Base-by-base conservation (phyloP, 2,329 filamentous ascomycete species). In the Fusarium vanettenii region DNA sequence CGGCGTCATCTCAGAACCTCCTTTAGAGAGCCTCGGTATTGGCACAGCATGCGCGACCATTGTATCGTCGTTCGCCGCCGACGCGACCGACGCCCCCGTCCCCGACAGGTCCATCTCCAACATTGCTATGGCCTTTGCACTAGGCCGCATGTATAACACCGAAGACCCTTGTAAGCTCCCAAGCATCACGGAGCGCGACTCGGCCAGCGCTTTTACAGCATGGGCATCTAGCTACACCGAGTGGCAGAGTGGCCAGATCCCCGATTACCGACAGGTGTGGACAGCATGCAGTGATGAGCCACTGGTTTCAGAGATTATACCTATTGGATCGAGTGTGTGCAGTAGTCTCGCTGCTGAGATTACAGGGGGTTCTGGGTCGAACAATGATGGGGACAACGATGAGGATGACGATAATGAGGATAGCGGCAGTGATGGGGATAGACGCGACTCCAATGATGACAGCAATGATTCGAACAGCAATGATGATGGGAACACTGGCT, bases 331-430 rank as follows among this genome's bases (percentile, higher is more conserved):
- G 10, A 55, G 29, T 10, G 27, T 27, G 14, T 72, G 70, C 4
- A 71, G 64, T 27, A 56, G 37, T 8, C 52, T 71, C 10, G 67
- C 14, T 25, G 68, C 64, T 2, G 33, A 20, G n/a, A 71, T 71
- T 2, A 72, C 70, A 1, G 68, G 60, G 6, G 22, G 25, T 7
- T 22, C 35, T n/a, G 37, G 45, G 11, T 11, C n/a, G 11, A 14
- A 56, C 16, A 25, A 56, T 31, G 52, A 35, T 14, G 3, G 18
- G 31, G 13, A 6, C 14, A 6, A 14, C 8, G 52, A 35, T 29
- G 35, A 33, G 0, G 29, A 29, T 4, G 20, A 35, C 11, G 11
- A 35, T 2, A 3, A 11, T 22, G 22, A 52, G 6, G 20, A 33
- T 1, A 16, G 52, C 3, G 33, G n/a, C 3, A 9, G 43, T 22